These are phyloP conservation scores for Salvia splendens DNA, from an alignment of 257 asterid species.

Conservation along the genomic window DNA sequence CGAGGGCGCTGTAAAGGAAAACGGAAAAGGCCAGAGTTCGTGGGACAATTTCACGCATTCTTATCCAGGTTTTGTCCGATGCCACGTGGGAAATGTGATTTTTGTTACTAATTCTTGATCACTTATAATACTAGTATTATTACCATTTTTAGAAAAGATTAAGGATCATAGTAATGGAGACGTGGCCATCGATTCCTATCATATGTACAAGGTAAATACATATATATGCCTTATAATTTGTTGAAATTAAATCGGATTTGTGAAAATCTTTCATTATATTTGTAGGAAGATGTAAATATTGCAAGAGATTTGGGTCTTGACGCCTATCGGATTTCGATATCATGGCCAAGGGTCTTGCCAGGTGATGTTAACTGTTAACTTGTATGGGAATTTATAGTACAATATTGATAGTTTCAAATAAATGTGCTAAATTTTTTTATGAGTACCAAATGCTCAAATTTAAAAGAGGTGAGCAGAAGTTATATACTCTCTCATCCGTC, in stretches of 20 bases:
- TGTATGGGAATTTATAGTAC: too few relatives aligned
- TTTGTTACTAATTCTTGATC: neutral
- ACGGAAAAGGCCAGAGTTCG: conserved; percentile 43
- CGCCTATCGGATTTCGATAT: conserved; percentile 54
- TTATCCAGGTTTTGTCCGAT: conserved; percentile 44
- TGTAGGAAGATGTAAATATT: conserved; percentile 50
- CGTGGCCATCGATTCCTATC: conserved; percentile 51
- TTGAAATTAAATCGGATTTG: neutral
- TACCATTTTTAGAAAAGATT: conserved; percentile 36
- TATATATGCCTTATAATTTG: neutral
- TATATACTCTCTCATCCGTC: too few relatives aligned
- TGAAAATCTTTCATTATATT: neutral
- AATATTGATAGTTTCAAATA: too few relatives aligned
- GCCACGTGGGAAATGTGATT: neutral
- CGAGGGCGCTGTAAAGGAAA: conserved; percentile 45
- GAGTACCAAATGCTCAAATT: too few relatives aligned
- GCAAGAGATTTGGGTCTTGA: conserved; percentile 44
- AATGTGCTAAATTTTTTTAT: too few relatives aligned
- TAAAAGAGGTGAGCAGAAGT: too few relatives aligned
- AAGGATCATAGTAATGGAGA: conserved; percentile 49
- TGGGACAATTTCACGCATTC: conserved; percentile 54
- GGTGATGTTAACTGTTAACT: conserved; percentile 16
- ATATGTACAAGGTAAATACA: conserved; percentile 43
- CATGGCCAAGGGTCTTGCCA: conserved; percentile 62
- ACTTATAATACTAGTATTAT: neutral